Percentiles rank a stretch among this genome's conserved stretches.
Evolutionary conservation across 2,329 filamentous ascomycete species (phyloP).

Genomic region (Colletotrichum incanum): DNA sequence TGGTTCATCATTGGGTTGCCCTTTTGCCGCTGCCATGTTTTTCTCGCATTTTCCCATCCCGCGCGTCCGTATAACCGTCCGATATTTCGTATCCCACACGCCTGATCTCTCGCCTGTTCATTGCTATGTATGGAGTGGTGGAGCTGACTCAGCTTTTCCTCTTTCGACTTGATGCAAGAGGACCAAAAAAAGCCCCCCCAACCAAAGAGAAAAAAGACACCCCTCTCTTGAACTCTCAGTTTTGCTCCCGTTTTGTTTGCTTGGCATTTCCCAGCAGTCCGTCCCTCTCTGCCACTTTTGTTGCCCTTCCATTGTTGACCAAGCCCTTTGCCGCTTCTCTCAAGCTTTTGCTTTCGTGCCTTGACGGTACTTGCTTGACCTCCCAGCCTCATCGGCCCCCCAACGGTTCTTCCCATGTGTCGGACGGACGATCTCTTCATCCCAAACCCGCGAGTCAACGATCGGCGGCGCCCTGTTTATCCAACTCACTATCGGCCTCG

Average conservation of each 20-base stretch:
- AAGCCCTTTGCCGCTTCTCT: background rate
- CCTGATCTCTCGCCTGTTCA: too few relatives aligned
- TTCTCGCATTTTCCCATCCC: background rate
- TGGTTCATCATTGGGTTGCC: background rate
- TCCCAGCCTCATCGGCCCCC: background rate
- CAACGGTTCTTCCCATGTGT: slow-evolving; percentile 1
- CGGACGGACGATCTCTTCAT: slow-evolving; percentile 1
- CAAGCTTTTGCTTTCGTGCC: background rate
- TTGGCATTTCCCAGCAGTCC: slow-evolving; percentile 12
- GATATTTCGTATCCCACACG: background rate
- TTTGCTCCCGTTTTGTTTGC: background rate
- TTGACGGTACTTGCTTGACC: background rate
- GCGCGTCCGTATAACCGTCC: background rate
- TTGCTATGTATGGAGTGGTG: too few relatives aligned
- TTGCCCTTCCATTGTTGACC: slow-evolving; percentile 9
- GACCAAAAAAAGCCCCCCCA: background rate
- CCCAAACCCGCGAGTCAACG: slow-evolving; percentile 11
- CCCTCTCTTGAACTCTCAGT: background rate
- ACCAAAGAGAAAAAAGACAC: background rate
- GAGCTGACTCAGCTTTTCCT: background rate
- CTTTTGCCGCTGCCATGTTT: background rate
- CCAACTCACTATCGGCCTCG: slow-evolving; percentile 7
- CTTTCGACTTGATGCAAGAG: background rate
- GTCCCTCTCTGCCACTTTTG: slow-evolving; percentile 18
- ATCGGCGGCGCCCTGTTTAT: slow-evolving; percentile 1